Conservation (phyloP, 306 rosid genomes). For the Quercus parvula region DNA sequence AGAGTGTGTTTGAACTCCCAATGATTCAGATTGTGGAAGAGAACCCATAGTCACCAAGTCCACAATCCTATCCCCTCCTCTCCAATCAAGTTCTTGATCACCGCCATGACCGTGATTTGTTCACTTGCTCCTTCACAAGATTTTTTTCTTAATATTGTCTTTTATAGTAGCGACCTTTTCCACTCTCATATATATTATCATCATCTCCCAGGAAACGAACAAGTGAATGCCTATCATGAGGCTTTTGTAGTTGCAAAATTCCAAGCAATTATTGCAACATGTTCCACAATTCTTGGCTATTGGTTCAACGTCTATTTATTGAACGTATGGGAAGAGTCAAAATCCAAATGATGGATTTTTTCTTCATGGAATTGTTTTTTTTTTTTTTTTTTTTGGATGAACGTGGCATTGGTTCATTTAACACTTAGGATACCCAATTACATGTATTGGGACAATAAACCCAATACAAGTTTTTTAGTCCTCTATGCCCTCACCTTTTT, state of each 20-base stretch:
- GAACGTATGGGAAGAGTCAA: conserved; percentile 62
- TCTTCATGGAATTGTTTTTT: conserved; percentile 48
- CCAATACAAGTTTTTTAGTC: conserved; percentile 31
- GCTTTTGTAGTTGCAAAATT: conserved; percentile 41
- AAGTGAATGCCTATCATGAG: conserved; percentile 21
- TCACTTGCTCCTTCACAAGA: conserved; percentile 51
- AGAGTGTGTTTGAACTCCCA: conserved; percentile 52
- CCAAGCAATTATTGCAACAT: conserved; percentile 52
- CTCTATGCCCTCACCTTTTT: conserved; percentile 68
- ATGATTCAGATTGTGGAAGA: conserved; percentile 48
- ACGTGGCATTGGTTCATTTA: conserved; percentile 38
- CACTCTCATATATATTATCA: conserved; percentile 50
- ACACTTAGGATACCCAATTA: conserved; percentile 52
- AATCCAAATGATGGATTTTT: conserved; percentile 63
- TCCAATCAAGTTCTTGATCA: conserved; percentile 42
- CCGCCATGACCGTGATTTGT: conserved; percentile 62
- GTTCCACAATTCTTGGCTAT: conserved; percentile 77
- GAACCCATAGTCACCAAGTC: neutral
- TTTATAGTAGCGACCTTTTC: conserved; percentile 66
- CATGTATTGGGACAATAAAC: conserved; percentile 13
- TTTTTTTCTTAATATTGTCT: conserved; percentile 58
- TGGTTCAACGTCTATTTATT: conserved; percentile 59
- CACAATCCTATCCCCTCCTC: conserved; percentile 5
- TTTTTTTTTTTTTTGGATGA: conserved; percentile 4
- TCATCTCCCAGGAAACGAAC: neutral